Evolutionary conservation across 768 basidiomycete genomes (phyloP).

Genomic region (Lentinus tigrinus): DNA sequence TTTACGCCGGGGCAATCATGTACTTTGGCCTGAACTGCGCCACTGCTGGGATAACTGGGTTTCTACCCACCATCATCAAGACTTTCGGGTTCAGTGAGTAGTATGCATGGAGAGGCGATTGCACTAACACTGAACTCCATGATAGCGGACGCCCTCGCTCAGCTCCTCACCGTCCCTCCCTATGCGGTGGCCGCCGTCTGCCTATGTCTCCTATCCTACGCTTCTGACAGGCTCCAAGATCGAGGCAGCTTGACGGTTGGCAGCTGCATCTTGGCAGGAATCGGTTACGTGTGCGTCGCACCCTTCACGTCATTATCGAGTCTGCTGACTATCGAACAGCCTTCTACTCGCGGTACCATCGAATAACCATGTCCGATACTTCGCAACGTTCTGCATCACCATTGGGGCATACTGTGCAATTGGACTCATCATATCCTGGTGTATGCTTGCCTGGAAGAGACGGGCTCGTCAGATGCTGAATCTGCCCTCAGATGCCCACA

Average conservation of each 20-base stretch:
- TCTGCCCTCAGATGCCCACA: conserved; percentile 30
- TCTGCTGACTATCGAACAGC: conserved; percentile 30
- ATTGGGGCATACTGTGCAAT: conserved; percentile 77
- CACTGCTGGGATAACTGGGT: conserved; percentile 75
- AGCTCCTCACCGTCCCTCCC: conserved; percentile 79
- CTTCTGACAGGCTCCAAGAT: conserved; percentile 65
- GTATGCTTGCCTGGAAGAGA: no score
- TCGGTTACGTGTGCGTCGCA: conserved; percentile 61
- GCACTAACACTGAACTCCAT: background rate
- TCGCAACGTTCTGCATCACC: conserved; percentile 76
- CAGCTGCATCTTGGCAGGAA: conserved; percentile 44
- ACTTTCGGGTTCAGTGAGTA: conserved; percentile 70
- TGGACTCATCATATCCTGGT: conserved; percentile 76
- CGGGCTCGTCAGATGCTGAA: no score
- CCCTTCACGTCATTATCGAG: background rate
- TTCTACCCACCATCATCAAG: conserved; percentile 78
- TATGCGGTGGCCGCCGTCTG: conserved; percentile 71
- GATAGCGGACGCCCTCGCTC: conserved; percentile 61
- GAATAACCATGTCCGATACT: conserved; percentile 66
- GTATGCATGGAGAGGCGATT: background rate
- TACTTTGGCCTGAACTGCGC: conserved; percentile 80
- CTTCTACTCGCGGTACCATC: conserved; percentile 53
- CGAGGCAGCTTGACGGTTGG: conserved; percentile 51
- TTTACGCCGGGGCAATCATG: conserved; percentile 65
- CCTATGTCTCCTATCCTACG: conserved; percentile 53